Percentiles rank a stretch among this genome's conserved stretches.
These are phyloP conservation scores for Canavalia gladiata DNA, from an alignment of 306 rosid species.

Conservation along the genomic window DNA sequence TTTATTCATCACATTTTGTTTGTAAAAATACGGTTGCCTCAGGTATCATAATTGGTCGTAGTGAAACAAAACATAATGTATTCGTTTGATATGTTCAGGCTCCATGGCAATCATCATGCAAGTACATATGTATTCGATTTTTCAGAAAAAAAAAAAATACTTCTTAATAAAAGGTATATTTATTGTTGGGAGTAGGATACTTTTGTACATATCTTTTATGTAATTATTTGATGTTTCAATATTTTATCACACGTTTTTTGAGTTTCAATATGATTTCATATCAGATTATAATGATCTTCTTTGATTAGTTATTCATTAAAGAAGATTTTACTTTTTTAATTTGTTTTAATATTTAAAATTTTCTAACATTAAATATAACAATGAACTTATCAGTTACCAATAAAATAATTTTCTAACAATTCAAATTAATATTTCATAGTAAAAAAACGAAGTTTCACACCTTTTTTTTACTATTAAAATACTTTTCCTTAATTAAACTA, in stretches of 20 bases:
- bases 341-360: background rate
- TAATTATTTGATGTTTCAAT: background rate
- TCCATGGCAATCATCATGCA: background rate
- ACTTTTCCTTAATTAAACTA: too few species aligned
- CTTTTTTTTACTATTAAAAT: too few species aligned
- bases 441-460: too few species aligned
- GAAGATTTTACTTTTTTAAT: background rate
- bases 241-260: background rate
- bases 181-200: background rate
- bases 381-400: too few species aligned
- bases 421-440: too few species aligned
- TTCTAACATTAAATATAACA: too few species aligned
- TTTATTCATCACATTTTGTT: constrained; percentile 28
- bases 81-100: background rate
- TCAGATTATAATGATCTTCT: background rate
- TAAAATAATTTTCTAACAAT: too few species aligned
- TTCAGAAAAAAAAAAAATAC: background rate
- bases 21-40: constrained; percentile 42
- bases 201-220: background rate
- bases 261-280: background rate
- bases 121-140: background rate
- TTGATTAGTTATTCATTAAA: background rate
- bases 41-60: constrained; percentile 20
- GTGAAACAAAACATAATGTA: constrained; percentile 22
- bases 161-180: background rate